Conservation (phyloP, 805 yeast species). For the Candida lessepsii region DNA sequence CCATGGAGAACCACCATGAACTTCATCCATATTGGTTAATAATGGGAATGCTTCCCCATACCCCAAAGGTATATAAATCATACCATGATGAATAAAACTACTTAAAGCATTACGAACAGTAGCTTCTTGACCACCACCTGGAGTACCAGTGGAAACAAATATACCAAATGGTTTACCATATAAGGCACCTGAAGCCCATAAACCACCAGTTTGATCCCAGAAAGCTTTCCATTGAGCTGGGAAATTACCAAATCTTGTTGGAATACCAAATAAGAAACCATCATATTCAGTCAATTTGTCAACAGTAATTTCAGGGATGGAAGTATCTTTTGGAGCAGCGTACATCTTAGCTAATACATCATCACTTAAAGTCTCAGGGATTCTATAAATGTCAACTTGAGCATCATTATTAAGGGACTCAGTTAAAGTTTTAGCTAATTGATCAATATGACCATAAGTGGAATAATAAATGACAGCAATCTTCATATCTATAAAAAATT, state of each 20-base stretch:
- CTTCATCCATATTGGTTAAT: constrained; percentile 57
- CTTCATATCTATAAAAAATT: constrained; percentile 30
- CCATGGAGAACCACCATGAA: constrained; percentile 84
- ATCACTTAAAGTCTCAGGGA: constrained; percentile 52
- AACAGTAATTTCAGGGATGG: constrained; percentile 56
- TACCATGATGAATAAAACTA: constrained; percentile 73
- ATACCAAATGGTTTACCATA: constrained; percentile 74
- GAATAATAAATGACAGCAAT: constrained; percentile 80
- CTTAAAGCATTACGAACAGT: constrained; percentile 62
- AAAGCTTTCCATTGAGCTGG: constrained; percentile 79
- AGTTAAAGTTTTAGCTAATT: constrained; percentile 66
- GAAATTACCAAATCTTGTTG: constrained; percentile 75
- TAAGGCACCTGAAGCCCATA: constrained; percentile 72
- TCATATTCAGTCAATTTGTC: constrained; percentile 64
- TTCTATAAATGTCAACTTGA: constrained; percentile 68
- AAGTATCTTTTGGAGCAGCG: constrained; percentile 21
- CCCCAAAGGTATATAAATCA: constrained; percentile 77
- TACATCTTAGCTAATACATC: constrained; percentile 17
- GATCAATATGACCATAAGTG: constrained; percentile 72
- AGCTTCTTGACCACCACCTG: constrained; percentile 79
- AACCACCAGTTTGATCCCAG: constrained; percentile 76
- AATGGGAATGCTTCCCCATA: constrained; percentile 38
- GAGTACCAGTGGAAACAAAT: constrained; percentile 70
- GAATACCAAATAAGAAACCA: constrained; percentile 75
- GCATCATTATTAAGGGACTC: constrained; percentile 61